Conservation (phyloP, 352 stramenopile genomes). For the Thraustotheca clavata region DNA sequence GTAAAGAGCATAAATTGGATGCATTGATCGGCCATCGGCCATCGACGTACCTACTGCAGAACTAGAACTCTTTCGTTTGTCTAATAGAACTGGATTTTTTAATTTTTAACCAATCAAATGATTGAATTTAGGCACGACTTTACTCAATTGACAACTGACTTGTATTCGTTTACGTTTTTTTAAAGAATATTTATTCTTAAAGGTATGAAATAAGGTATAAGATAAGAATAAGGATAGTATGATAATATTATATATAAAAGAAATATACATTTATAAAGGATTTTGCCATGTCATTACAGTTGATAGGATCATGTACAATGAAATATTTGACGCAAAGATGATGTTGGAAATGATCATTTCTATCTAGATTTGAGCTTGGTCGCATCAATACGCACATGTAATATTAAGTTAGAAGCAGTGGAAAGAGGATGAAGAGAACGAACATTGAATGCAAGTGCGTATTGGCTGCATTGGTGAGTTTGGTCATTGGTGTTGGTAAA, state of each 20-base stretch:
- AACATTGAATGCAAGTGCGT: background rate
- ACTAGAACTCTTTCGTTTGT: background rate
- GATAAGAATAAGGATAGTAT: too few relatives aligned
- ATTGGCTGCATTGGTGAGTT: background rate
- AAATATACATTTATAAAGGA: too few relatives aligned
- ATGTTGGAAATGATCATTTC: too few relatives aligned
- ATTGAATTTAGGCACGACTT: background rate
- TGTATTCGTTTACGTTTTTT: conserved; percentile 7
- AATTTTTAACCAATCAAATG: background rate
- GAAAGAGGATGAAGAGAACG: background rate
- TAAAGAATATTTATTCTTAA: background rate
- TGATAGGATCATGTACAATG: too few relatives aligned
- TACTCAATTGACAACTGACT: background rate
- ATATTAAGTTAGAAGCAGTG: too few relatives aligned
- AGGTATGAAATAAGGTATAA: background rate
- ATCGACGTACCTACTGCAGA: background rate
- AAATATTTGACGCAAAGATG: too few relatives aligned
- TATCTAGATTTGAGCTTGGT: too few relatives aligned
- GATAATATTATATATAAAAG: too few relatives aligned
- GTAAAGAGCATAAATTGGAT: background rate
- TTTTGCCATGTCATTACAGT: too few relatives aligned
- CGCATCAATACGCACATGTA: too few relatives aligned
- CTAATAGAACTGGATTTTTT: too few relatives aligned
- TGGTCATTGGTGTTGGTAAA: background rate
- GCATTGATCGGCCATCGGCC: background rate